Evolutionary conservation across 2,329 filamentous ascomycete species (phyloP), one percentile per base, ranked within the genome.

Genomic region (Cordyceps tenuipes): DNA sequence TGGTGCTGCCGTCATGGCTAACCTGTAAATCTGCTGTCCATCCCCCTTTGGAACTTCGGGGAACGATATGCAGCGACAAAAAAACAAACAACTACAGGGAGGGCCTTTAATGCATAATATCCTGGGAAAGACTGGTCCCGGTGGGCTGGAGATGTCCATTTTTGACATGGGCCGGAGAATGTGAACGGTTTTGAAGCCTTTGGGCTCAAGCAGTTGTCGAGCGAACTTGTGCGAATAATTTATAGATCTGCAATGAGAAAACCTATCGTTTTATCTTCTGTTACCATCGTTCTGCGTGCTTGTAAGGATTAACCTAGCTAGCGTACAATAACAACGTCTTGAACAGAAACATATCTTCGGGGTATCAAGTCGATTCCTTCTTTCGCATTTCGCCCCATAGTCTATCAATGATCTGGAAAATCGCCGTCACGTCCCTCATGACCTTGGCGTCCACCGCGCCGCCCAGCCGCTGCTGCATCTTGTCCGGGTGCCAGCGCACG

Each of bases 401-500:
- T 56, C 77, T 79, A 76, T 99, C 94, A 51, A 97, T 82, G 34
- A 91, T 86, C 74, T 97, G 93, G 68, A 97, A 99, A 10, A 96
- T 87, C 7, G 89, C 88, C 12, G 93, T 99, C 47, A 97, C 89
- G 58, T 85, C 81, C 69, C 84, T 85, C 80, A 96, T 86, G 3
- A 89, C 84, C 3, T 80, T 80, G 26, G 84, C 80, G 52, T 92
- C 87, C 53, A 96, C 84, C 62, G 83, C 76, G 0, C 82, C 84
- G 3, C 91, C 90, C 62, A 96, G 86, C 57, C 86, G 84, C 75
- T 97, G 94, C 77, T 97, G 91, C 60, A 97, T 89, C 78, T 97
- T 99, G 75, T 99, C 94, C 4, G 94, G 94, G 76, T 99, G 94
- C 94, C 94, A 99, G 17, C 91, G 82, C 19, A 97, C 86, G 56